Evolutionary conservation across 2,329 filamentous ascomycete genomes (phyloP).

Genomic region (Berkeleyomyces basicola): DNA sequence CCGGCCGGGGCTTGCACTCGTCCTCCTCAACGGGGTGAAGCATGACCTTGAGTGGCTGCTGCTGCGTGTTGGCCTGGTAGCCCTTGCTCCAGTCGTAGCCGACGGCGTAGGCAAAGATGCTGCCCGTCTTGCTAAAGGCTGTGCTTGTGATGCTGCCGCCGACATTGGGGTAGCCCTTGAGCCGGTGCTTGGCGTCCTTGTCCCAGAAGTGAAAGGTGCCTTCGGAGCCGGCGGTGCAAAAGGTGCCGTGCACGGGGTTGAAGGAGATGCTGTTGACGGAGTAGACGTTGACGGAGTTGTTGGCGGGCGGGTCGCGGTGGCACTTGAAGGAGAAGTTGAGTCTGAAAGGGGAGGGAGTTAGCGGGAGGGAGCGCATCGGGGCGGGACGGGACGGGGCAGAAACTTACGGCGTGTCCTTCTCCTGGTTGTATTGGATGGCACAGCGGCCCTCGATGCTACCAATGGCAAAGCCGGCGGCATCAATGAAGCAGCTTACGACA

Average conservation of each 20-base stretch:
- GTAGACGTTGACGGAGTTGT: slow-evolving; percentile 75
- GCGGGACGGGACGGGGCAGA: background rate
- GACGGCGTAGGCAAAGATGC: slow-evolving; percentile 73
- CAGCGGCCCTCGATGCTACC: slow-evolving; percentile 94
- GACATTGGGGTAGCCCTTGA: slow-evolving; percentile 75
- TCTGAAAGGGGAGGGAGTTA: slow-evolving; percentile 22
- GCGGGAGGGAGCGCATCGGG: background rate
- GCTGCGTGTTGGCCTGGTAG: slow-evolving; percentile 64
- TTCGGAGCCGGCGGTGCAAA: slow-evolving; percentile 87
- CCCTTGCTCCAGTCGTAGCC: slow-evolving; percentile 99
- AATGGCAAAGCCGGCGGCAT: slow-evolving; percentile 82
- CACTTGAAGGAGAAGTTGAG: slow-evolving; percentile 99
- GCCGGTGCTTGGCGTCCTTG: slow-evolving; percentile 72
- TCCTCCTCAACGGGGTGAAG: slow-evolving; percentile 55
- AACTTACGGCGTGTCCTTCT: slow-evolving; percentile 63
- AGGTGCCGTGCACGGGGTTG: slow-evolving; percentile 94
- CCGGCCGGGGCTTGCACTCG: slow-evolving; percentile 45
- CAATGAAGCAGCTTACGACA: slow-evolving; percentile 85
- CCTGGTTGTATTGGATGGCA: slow-evolving; percentile 95
- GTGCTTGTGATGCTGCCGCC: slow-evolving; percentile 80
- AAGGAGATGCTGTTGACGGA: slow-evolving; percentile 95
- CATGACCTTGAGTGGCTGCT: slow-evolving; percentile 66
- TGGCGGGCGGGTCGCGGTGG: slow-evolving; percentile 65
- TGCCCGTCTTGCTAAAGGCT: slow-evolving; percentile 76
- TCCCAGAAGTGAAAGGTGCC: slow-evolving; percentile 98